phyloP scores from a whole-genome alignment of 2,329 filamentous ascomycete genomes.

The Cladosporium sp. region DNA sequence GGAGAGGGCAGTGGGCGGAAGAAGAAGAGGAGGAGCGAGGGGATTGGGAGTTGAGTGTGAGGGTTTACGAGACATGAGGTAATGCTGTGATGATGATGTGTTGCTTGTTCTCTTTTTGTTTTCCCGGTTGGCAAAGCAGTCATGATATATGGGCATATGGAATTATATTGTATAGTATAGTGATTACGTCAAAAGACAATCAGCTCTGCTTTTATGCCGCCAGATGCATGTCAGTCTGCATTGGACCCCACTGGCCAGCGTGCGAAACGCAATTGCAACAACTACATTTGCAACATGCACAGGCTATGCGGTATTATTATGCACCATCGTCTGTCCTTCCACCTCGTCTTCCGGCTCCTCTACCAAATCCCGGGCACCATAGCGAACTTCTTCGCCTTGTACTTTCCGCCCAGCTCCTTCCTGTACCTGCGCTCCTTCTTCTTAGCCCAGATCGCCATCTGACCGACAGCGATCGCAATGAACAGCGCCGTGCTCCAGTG shows the following conservation, averaged over 20 bases:
- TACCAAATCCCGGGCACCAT: constrained; percentile 78
- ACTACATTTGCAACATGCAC: neutral
- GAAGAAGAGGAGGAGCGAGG: constrained; percentile 17
- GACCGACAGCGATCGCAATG: constrained; percentile 66
- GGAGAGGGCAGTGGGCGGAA: constrained; percentile 1
- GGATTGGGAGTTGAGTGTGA: neutral
- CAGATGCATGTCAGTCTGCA: neutral
- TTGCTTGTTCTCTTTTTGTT: neutral
- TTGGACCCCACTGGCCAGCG: neutral
- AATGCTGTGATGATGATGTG: neutral
- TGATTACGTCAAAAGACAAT: neutral
- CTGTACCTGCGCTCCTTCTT: constrained; percentile 92
- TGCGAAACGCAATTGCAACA: neutral
- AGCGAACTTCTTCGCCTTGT: constrained; percentile 88
- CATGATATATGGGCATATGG: neutral
- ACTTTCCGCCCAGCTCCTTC: constrained; percentile 86
- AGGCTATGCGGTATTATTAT: neutral
- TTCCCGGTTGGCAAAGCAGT: neutral
- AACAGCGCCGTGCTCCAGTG: constrained; percentile 79
- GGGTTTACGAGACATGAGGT: neutral
- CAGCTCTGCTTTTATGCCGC: neutral
- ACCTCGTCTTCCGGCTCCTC: neutral
- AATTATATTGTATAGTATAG: neutral
- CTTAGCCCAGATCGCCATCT: constrained; percentile 85
- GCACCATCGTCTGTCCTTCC: neutral